phyloP scores from a whole-genome alignment of 2,329 filamentous ascomycete species.

The Xenoacremonium recifei region DNA sequence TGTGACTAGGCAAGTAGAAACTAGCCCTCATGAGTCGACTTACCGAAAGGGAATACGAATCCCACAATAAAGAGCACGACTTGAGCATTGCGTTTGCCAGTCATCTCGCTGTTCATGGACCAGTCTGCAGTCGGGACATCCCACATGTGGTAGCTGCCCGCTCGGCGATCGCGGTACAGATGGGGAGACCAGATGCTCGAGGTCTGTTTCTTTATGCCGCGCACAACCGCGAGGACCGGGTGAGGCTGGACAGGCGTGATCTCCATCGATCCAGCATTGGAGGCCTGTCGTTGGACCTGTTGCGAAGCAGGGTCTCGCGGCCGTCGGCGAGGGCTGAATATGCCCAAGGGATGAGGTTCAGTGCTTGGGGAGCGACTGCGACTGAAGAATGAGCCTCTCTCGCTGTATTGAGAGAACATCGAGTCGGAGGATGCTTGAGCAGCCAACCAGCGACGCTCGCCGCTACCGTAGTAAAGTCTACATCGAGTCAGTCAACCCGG shows the following conservation, averaged over 20 bases:
- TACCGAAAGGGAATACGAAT: conserved; percentile 74
- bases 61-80: conserved; percentile 72
- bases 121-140: conserved; percentile 70
- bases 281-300: conserved; percentile 6
- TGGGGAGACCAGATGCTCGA: conserved; percentile 74
- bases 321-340: conserved; percentile 46
- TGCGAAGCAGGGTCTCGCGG: conserved; percentile 33
- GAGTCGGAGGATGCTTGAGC: conserved; percentile 43
- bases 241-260: conserved; percentile 36
- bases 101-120: conserved; percentile 56
- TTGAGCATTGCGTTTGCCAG: conserved; percentile 71
- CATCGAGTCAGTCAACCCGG: conserved; percentile 15
- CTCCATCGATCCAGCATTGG: conserved; percentile 40
- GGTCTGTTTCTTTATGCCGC: conserved; percentile 44
- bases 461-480: conserved; percentile 69
- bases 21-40: conserved; percentile 31
- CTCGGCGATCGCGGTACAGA: conserved; percentile 61
- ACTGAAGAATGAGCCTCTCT: conserved; percentile 48
- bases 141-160: conserved; percentile 63
- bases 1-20: background rate
- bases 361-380: conserved; percentile 49
- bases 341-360: conserved; percentile 45
- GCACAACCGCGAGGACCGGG: conserved; percentile 25
- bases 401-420: conserved; percentile 44
- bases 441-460: conserved; percentile 55